phyloP scores from a whole-genome alignment of 2,329 filamentous ascomycete genomes.

The Mollisiaceae sp. region DNA sequence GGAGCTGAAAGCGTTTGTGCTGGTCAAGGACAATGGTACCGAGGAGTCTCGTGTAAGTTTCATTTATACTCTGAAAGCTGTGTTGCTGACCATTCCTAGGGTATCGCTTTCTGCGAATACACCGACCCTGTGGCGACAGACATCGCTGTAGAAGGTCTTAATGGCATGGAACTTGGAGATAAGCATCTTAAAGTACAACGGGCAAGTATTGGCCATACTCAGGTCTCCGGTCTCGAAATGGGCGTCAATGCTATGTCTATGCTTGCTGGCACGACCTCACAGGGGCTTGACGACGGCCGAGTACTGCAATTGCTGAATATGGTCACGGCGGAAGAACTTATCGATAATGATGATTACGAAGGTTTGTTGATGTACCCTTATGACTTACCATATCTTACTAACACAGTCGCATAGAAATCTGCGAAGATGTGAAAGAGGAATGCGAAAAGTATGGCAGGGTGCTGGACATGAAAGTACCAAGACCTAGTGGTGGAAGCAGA shows the following conservation, averaged over 20 bases:
- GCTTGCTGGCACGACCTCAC: slow-evolving; percentile 87
- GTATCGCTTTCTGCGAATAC: slow-evolving; percentile 97
- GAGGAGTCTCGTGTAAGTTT: slow-evolving; percentile 82
- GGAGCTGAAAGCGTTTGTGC: slow-evolving; percentile 86
- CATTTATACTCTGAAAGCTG: background rate
- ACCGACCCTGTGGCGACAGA: slow-evolving; percentile 76
- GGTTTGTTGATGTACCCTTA: slow-evolving; percentile 58
- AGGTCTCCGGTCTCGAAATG: slow-evolving; percentile 90
- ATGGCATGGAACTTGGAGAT: slow-evolving; percentile 92
- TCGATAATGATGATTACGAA: slow-evolving; percentile 94
- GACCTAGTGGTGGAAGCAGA: slow-evolving; percentile 81
- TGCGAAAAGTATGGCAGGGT: slow-evolving; percentile 89
- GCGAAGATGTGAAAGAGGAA: slow-evolving; percentile 91
- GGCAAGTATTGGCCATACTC: slow-evolving; percentile 92
- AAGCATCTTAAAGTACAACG: slow-evolving; percentile 83
- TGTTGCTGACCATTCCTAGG: slow-evolving; percentile 55
- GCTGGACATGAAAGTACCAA: slow-evolving; percentile 88
- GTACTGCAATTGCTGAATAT: slow-evolving; percentile 96
- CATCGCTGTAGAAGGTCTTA: slow-evolving; percentile 86
- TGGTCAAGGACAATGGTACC: slow-evolving; percentile 85
- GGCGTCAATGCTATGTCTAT: slow-evolving; percentile 98
- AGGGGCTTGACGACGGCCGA: slow-evolving; percentile 77
- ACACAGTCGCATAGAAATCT: slow-evolving; percentile 74
- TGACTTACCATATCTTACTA: background rate
- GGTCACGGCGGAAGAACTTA: slow-evolving; percentile 93